A percentile compares a stretch with the other conserved stretches of the same genome.
Evolutionary conservation across 73 alveolate species (phyloP).

Genomic region (Symbiodinium natans): DNA sequence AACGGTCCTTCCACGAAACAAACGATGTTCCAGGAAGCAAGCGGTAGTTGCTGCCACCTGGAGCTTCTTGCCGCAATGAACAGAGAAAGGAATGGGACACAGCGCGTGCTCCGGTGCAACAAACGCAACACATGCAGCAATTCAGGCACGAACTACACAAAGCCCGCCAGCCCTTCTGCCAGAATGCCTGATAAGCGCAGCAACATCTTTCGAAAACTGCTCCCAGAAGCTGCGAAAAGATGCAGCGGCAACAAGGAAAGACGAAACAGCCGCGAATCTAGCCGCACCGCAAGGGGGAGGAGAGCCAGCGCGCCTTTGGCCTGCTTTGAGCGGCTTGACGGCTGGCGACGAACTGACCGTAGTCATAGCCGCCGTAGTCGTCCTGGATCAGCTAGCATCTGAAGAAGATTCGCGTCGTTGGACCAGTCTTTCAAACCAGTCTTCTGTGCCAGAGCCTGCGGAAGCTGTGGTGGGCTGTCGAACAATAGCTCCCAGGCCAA

Average conservation of each 20-base stretch:
- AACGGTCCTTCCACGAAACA: not conserved
- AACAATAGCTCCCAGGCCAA: not conserved
- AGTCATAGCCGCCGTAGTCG: slow-evolving; percentile 16
- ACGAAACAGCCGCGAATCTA: too few relatives aligned
- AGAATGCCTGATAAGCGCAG: not conserved
- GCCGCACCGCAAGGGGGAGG: too few relatives aligned
- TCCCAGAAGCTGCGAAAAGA: too few relatives aligned
- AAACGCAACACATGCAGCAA: too few relatives aligned
- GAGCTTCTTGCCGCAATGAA: too few relatives aligned
- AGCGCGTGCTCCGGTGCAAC: too few relatives aligned
- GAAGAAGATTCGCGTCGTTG: too few relatives aligned
- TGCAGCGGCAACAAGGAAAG: too few relatives aligned
- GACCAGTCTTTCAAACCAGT: not conserved
- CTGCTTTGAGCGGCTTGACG: not conserved
- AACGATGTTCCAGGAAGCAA: not conserved
- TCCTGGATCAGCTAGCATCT: not conserved
- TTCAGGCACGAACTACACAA: not conserved
- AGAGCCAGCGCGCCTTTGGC: not conserved
- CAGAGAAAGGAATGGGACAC: too few relatives aligned
- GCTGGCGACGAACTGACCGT: slow-evolving; percentile 17
- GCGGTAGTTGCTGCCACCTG: not conserved
- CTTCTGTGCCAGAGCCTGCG: not conserved
- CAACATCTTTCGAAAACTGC: not conserved
- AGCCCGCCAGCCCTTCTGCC: not conserved
- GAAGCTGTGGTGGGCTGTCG: not conserved